phyloP scores from a whole-genome alignment of 208 protist genomes.

The Strigomonas culicis region DNA sequence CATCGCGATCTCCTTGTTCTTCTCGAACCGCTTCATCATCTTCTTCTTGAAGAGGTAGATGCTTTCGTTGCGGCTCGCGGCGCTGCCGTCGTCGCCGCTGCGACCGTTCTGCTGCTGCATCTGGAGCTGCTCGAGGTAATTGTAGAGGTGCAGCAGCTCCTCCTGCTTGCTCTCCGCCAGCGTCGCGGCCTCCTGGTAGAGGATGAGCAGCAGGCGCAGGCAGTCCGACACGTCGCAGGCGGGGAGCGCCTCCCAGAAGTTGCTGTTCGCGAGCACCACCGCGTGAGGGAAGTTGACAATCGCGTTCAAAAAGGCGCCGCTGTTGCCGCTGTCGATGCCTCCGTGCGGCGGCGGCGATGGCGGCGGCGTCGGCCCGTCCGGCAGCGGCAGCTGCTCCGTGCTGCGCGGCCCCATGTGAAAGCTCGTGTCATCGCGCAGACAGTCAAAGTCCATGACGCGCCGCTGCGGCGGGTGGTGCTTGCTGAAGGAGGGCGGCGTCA shows the following conservation, averaged over 20 bases:
- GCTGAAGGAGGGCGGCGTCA: conserved; percentile 14
- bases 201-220: conserved; percentile 46
- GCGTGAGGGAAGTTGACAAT: conserved; percentile 30
- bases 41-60: conserved; percentile 2
- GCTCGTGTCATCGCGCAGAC: conserved; percentile 9
- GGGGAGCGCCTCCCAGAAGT: conserved; percentile 52
- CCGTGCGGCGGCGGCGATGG: neutral
- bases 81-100: neutral
- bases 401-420: conserved; percentile 16
- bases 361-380: neutral
- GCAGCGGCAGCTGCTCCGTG: neutral
- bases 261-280: conserved; percentile 27
- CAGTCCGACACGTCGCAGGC: conserved; percentile 32
- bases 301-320: conserved; percentile 15
- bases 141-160: neutral
- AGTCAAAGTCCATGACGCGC: neutral
- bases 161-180: conserved; percentile 3
- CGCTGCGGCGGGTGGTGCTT: neutral
- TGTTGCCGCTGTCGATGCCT: conserved; percentile 2
- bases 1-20: conserved; percentile 4
- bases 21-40: conserved; percentile 10
- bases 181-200: conserved; percentile 38
- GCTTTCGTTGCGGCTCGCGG: neutral
- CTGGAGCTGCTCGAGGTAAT: neutral
- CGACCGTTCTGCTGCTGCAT: conserved; percentile 1